A percentile compares a stretch with the other conserved stretches of the same genome.
Conservation (phyloP, 768 basidiomycete species). For the Tricholoma sp. region DNA sequence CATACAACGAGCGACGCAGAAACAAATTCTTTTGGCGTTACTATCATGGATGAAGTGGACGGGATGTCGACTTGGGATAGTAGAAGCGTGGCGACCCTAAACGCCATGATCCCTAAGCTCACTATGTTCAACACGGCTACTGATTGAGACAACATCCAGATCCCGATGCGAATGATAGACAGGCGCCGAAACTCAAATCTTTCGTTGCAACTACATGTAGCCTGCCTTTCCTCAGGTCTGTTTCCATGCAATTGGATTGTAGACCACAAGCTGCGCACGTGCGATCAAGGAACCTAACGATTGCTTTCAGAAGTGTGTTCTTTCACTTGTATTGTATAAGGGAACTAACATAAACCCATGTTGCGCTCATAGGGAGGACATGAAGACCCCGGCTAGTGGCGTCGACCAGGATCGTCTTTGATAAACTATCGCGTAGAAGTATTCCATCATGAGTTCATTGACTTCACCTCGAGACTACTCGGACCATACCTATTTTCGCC, state of each 20-base stretch:
- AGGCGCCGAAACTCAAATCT: conserved; percentile 89
- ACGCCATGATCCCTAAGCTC: conserved; percentile 69
- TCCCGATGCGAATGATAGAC: conserved; percentile 94
- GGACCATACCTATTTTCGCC: conserved; percentile 88
- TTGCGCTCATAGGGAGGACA: conserved; percentile 62
- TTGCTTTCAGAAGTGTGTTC: conserved; percentile 81
- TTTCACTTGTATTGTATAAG: not conserved
- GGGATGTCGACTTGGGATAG: conserved; percentile 98
- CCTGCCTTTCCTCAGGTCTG: conserved; percentile 74
- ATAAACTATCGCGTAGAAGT: conserved; percentile 55
- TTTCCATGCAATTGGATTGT: conserved; percentile 4
- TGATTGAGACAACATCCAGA: conserved; percentile 36
- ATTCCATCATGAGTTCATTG: conserved; percentile 89
- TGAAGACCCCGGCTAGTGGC: conserved; percentile 86
- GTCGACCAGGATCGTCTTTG: conserved; percentile 48
- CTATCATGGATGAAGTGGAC: conserved; percentile 98
- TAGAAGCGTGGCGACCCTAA: conserved; percentile 92
- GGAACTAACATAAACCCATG: not conserved
- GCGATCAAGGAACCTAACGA: conserved; percentile 82
- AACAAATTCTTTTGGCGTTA: conserved; percentile 65
- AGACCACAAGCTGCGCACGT: conserved; percentile 77
- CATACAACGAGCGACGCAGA: conserved; percentile 26
- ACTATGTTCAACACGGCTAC: not conserved
- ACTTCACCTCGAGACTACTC: conserved; percentile 81
- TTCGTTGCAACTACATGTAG: conserved; percentile 65